Conservation (phyloP, 164 flowering plant genomes). For the Platanus orientalis region DNA sequence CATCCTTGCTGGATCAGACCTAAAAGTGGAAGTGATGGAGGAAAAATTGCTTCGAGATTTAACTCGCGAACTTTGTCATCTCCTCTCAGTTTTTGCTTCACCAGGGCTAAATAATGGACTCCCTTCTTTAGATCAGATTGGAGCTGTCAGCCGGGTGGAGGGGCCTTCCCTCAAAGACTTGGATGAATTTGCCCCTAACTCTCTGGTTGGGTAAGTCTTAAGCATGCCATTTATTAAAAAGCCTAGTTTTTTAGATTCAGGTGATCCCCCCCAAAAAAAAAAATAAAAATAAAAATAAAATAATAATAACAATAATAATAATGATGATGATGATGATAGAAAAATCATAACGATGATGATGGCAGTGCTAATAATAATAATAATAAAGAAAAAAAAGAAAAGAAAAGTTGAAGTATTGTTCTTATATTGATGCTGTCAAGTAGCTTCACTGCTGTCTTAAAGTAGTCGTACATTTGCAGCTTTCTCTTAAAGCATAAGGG, state of each 20-base stretch:
- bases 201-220: slow-evolving; percentile 69
- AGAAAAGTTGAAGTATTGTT: not conserved
- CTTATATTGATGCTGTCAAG: not conserved
- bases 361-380: too few relatives aligned
- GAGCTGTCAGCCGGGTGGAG: slow-evolving; percentile 52
- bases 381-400: too few relatives aligned
- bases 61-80: slow-evolving; percentile 80
- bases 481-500: slow-evolving; percentile 65
- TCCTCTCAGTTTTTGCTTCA: slow-evolving; percentile 71
- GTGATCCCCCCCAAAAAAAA: not conserved
- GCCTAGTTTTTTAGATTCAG: not conserved
- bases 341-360: too few relatives aligned
- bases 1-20: slow-evolving; percentile 51
- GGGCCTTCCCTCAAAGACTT: slow-evolving; percentile 52
- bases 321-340: too few relatives aligned
- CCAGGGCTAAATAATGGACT: slow-evolving; percentile 66
- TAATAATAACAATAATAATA: too few relatives aligned
- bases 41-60: slow-evolving; percentile 85
- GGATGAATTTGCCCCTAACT: slow-evolving; percentile 57
- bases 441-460: slow-evolving; percentile 3
- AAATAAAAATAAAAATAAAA: too few relatives aligned
- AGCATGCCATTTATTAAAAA: not conserved
- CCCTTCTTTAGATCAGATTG: slow-evolving; percentile 69
- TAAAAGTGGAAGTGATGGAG: slow-evolving; percentile 92
- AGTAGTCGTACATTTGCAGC: slow-evolving; percentile 40